Evolutionary conservation across 2,329 filamentous ascomycete genomes (phyloP), one percentile per base, ranked within the genome.

Genomic region (Xylaria sp.): DNA sequence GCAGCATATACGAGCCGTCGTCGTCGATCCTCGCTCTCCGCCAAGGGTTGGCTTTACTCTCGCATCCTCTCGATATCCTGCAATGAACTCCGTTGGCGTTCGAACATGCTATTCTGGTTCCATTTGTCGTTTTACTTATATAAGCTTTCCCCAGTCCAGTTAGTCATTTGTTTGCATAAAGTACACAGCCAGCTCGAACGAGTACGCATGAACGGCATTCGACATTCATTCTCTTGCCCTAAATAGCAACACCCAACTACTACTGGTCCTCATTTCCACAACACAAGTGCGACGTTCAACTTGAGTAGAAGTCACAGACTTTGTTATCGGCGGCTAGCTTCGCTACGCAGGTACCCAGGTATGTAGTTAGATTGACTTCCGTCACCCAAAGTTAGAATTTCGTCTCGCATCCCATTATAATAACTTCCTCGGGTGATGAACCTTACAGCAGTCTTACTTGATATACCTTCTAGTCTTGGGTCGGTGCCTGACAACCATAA

Each of bases 1-100:
- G 52, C 18, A 37, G 28, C 8, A 12, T 23, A 55, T 20, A 34
- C 25, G 44, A 48, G 55, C 50, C 57, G 6, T 67, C 46, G 63
- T 67, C 61, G 66, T 69, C 59, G 63, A 67, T 69, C 70, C 65
- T 65, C 39, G 23, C 46, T 25, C 25, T 58, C 13, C 3, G 58
- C 4, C 67, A 68, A 51, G 69, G 61, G 62, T 69, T 44, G 57
- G 64, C 63, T 58, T 71, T 63, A 57, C 37, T 46, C 13, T 51
- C 25, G 7, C 65, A 60, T 67, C 64, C 60, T 64, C 51, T 63
- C 34, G 10, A 25, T 37, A 41, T 39, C 52, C 63, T 63, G 54
- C 7, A 63, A 51, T 66, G 37, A 55, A 39, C 39, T 39, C 20
- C 12, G 59, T 58, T 62, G 5, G 46, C 51, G 6, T 39, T 46